Base-by-base conservation (phyloP, 805 yeast species). In the Cyberlindnera sargentensis region DNA sequence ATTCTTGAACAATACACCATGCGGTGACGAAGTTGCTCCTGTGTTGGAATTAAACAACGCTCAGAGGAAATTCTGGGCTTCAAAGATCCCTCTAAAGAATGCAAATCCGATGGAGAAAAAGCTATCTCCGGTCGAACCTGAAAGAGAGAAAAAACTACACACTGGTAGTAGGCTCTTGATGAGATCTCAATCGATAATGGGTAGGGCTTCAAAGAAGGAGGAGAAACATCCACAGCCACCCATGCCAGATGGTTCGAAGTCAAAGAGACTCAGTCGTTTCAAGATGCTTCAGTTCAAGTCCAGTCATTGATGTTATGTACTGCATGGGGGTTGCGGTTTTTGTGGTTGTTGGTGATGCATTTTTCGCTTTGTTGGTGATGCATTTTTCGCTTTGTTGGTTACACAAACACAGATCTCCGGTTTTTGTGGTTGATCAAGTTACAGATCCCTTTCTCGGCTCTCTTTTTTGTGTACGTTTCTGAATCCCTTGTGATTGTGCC, bases 41-140 rank as follows among this genome's bases (percentile, higher is more conserved):
- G 65, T 62, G 6, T 49, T 72, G 8, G 68, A 68, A 1, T 60
- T 76, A 34, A 60, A 73, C 6, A 62, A 63, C 1, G 68, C 63
- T 4, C 87, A 84, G n/a, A 51, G 56, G 15, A 54, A 55, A 4
- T 83, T 76, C 55, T 82, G 87, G 86, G 65, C 66, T 31, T 47
- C 58, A 5, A 72, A 70, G 47, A 58, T 40, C 28, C 23, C 45
- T 3, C 66, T 69, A 26, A 31, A 32, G 5, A 37, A 34, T 8
- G 23, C 47, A 20, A 25, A 39, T 2, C 29, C 30, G 3, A 15
- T 30, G 8, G n/a, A 25, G 39, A 33, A 38, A 27, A 20, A 30
- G 11, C 30, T 23, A 6, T 23, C 39, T 31, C 32, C n/a, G 32
- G 7, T 30, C 24, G 24, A 6, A 6, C 10, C 8, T 25, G 30